Conservation (phyloP, 768 basidiomycete species). For the Mycena chlorophos region DNA sequence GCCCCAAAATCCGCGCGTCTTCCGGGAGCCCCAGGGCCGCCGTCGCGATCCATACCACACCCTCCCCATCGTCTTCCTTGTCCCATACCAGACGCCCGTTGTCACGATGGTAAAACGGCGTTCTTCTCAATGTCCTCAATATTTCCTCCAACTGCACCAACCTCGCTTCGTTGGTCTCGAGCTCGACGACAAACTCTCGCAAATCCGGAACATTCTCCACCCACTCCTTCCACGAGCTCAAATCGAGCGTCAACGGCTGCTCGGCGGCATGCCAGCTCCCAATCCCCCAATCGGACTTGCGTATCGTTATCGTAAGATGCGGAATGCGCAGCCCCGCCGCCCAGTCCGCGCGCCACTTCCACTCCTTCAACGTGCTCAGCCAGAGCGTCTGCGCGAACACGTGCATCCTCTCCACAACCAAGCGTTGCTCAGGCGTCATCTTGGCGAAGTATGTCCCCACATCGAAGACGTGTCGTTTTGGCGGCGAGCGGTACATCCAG, state of each 20-base stretch:
- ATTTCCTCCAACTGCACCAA: background rate
- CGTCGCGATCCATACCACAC: background rate
- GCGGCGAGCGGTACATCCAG: constrained; percentile 3
- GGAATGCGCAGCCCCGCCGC: background rate
- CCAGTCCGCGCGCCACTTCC: background rate
- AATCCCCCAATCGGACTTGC: background rate
- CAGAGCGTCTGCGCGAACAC: background rate
- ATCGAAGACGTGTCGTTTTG: background rate
- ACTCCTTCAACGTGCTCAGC: background rate
- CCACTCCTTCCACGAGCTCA: background rate
- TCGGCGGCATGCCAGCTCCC: background rate
- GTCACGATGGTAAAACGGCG: background rate
- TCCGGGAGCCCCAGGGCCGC: background rate
- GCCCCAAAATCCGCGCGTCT: background rate
- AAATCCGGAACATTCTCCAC: background rate
- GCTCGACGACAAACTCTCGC: background rate
- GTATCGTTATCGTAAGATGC: background rate
- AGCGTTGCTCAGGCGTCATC: background rate
- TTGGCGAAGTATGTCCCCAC: background rate
- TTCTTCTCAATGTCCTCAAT: background rate
- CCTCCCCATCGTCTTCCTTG: background rate
- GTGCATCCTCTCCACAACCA: background rate
- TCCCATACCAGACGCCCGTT: background rate
- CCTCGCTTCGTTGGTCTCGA: background rate
- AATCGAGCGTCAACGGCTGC: background rate